These are phyloP conservation scores for Pezicula rhizophila DNA, from an alignment of 2,329 filamentous ascomycete genomes.

Conservation along the genomic window DNA sequence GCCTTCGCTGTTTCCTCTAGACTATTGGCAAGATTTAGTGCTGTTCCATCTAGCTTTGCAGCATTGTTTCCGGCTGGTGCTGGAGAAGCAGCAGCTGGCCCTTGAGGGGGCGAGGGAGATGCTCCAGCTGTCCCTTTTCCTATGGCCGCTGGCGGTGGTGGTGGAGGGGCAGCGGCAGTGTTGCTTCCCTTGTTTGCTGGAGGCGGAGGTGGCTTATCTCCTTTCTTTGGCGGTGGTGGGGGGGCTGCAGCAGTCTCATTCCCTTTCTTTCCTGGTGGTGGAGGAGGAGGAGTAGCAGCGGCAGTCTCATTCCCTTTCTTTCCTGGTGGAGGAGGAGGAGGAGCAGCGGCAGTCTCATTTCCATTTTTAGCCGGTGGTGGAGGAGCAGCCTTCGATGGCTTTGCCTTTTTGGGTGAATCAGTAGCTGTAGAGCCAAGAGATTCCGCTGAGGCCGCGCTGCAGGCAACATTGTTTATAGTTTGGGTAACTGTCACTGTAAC, in stretches of 20 bases:
- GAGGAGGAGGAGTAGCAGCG: background rate
- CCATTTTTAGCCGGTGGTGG: background rate
- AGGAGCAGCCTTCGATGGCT: no score
- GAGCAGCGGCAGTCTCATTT: background rate
- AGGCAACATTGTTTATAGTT: background rate
- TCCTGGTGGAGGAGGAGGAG: background rate
- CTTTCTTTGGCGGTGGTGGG: no score
- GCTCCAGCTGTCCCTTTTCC: background rate
- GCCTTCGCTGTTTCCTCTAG: no score
- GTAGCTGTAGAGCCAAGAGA: no score
- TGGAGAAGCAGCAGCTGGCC: constrained; percentile 3
- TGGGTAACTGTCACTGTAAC: constrained; percentile 3
- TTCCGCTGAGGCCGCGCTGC: background rate
- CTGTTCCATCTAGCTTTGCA: no score
- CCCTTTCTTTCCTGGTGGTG: background rate
- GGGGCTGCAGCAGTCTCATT: background rate
- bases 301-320: background rate
- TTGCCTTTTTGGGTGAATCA: no score
- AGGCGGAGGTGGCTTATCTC: no score
- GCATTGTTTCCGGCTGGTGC: constrained; percentile 4
- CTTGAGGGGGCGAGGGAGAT: background rate
- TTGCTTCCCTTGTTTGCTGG: no score
- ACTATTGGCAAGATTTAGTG: no score
- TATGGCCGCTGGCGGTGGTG: no score
- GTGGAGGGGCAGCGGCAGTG: no score